Evolutionary conservation across 345 rosid genomes (phyloP), one percentile per base, ranked within the genome.

Genomic region (Ceriops tagal): DNA sequence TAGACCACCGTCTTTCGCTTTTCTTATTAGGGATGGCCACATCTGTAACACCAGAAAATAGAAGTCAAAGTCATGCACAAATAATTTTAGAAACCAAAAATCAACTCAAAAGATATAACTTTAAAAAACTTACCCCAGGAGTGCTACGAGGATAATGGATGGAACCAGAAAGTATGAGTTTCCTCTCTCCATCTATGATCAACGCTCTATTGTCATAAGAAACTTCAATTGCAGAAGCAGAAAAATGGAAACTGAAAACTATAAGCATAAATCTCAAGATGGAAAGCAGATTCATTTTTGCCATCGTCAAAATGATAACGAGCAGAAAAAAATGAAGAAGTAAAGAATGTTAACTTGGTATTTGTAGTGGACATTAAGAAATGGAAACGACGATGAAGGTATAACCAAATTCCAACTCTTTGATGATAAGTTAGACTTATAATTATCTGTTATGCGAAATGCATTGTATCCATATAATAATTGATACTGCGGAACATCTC

Each of bases 61-160:
- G 34, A 27, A 21, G 28, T 15, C 22, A 10, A 24, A 56, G 19
- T 43, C 22, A 5, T 56, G 16, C 11, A 56, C 59, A 56, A 56
- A 56, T 43, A 43, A 43, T 43, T 13, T 43, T 43, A 56, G 59
- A 30, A 24, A 56, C 59, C 16, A 24, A 56, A 56, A 55, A 56
- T 8, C 6, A n/a, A 24, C 28, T 21, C 28, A 24, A 55, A 21
- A 22, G 9, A 5, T 22, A 55, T 21, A 11, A 55, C 24, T 10
- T 55, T 55, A 8, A 55, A 22, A 55, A 55, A 24, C 59, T 24
- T 24, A 56, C 59, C 10, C 16, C 30, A 24, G 59, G 59, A 56
- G 59, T 56, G 31, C 59, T 56, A 18, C 73, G 73, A 49, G 73
- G 66, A 37, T 69, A 69, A 32, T 68, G 66, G 16, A 69, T 69